phyloP scores from a whole-genome alignment of 108 stramenopile species.

The Epipyxis sp. region DNA sequence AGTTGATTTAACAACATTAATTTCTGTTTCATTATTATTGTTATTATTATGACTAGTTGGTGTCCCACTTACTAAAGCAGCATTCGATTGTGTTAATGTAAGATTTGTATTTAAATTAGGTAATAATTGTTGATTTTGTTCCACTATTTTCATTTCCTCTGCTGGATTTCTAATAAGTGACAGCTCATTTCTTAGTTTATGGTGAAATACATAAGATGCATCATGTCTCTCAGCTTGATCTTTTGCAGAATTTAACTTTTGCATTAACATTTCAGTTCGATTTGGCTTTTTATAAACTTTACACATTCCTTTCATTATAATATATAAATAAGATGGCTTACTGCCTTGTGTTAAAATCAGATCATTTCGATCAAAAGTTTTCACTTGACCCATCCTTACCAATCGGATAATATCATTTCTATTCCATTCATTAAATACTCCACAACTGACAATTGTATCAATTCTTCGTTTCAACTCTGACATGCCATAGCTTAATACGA shows the following conservation, averaged over 20 bases:
- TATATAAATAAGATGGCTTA: neutral
- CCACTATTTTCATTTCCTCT: too few species aligned
- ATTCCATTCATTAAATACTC: neutral
- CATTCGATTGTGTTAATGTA: too few species aligned
- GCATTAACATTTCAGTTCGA: constrained; percentile 18
- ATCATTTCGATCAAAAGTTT: neutral
- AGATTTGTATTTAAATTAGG: too few species aligned
- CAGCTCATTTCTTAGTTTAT: too few species aligned
- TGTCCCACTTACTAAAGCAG: too few species aligned
- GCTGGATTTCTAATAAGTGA: too few species aligned
- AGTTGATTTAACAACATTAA: too few species aligned
- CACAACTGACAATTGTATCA: neutral
- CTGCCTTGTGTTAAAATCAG: neutral
- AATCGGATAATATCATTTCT: neutral
- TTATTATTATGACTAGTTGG: too few species aligned
- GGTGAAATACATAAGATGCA: neutral
- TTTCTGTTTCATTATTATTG: too few species aligned
- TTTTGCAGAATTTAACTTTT: constrained; percentile 9
- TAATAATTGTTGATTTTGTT: too few species aligned
- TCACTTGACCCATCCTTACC: neutral
- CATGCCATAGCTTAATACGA: neutral
- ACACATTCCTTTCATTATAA: constrained; percentile 17
- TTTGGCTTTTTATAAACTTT: constrained; percentile 7
- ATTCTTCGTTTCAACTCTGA: neutral
- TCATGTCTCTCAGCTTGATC: neutral